These are phyloP conservation scores for Beverwykella pulmonaria DNA, from an alignment of 495 filamentous ascomycete species.

Conservation along the genomic window DNA sequence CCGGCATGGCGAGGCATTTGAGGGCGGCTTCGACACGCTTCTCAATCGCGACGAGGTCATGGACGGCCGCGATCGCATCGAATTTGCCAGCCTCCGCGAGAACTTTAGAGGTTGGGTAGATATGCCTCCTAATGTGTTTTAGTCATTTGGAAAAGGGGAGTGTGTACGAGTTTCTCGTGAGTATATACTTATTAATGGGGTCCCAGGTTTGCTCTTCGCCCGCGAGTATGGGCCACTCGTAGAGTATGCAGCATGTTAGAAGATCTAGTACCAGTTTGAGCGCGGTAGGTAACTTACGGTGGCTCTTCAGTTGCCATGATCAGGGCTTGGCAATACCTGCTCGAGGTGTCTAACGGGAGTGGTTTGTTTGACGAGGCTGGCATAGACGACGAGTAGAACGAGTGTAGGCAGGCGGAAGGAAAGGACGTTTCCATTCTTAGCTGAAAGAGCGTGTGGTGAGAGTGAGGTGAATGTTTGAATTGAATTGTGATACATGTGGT, in stretches of 20 bases:
- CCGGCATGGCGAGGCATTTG: conserved; percentile 1
- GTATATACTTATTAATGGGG: not conserved
- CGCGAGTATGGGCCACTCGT: not conserved
- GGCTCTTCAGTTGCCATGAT: not conserved
- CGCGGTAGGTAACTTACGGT: not conserved
- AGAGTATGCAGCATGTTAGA: not conserved
- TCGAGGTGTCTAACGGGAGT: no score
- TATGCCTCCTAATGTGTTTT: not conserved
- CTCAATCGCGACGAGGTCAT: not conserved
- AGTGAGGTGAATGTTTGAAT: not conserved
- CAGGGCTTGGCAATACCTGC: no score
- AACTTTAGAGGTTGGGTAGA: not conserved
- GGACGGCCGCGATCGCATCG: not conserved
- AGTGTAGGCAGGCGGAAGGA: no score
- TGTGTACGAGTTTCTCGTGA: not conserved
- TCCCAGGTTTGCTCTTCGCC: not conserved
- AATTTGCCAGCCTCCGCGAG: not conserved
- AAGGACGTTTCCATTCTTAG: no score
- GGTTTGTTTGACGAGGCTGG: no score
- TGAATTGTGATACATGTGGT: not conserved
- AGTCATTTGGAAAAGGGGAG: not conserved
- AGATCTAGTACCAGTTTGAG: not conserved
- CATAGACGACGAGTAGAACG: no score
- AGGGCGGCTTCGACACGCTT: not conserved
- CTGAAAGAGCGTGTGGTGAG: no score